These are phyloP conservation scores for Daedaleopsis sinensis DNA, from an alignment of 768 basidiomycete species.

Conservation along the genomic window DNA sequence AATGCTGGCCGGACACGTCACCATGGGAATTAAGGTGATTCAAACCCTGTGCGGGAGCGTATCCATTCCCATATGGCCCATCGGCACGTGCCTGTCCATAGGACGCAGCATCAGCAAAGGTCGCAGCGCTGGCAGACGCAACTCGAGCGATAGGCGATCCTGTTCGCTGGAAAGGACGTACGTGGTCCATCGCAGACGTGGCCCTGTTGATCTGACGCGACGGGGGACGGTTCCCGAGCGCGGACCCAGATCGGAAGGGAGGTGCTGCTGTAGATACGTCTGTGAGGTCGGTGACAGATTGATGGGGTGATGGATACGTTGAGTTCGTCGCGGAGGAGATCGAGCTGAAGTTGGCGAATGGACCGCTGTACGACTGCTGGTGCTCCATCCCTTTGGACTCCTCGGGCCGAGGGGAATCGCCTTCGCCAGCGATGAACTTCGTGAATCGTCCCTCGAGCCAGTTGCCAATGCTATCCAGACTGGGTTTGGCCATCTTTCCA, in stretches of 20 bases:
- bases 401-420: conserved; percentile 47
- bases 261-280: conserved; percentile 40
- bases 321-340: conserved; percentile 84
- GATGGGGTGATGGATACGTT: conserved; percentile 76
- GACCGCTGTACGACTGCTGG: conserved; percentile 59
- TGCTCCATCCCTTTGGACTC: conserved; percentile 42
- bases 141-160: conserved; percentile 58
- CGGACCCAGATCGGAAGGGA: conserved; percentile 68
- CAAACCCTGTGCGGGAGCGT: conserved; percentile 30
- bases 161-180: conserved; percentile 48
- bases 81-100: conserved; percentile 30
- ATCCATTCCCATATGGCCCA: conserved; percentile 36
- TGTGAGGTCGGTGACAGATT: conserved; percentile 46
- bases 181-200: conserved; percentile 78
- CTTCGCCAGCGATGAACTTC: conserved; percentile 93
- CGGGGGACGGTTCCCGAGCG: conserved; percentile 58
- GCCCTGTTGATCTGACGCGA: conserved; percentile 67
- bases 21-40: conserved; percentile 16
- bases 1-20: conserved; percentile 25
- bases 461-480: conserved; percentile 86
- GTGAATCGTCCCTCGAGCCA: conserved; percentile 94
- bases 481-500: conserved; percentile 87
- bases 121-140: conserved; percentile 53
- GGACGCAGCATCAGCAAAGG: conserved; percentile 49
- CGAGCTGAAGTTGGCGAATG: conserved; percentile 91